A percentile compares a stretch with the other conserved stretches of the same genome.
These are phyloP conservation scores for Hygrophoropsis aurantiaca DNA, from an alignment of 768 basidiomycete genomes.

Conservation along the genomic window DNA sequence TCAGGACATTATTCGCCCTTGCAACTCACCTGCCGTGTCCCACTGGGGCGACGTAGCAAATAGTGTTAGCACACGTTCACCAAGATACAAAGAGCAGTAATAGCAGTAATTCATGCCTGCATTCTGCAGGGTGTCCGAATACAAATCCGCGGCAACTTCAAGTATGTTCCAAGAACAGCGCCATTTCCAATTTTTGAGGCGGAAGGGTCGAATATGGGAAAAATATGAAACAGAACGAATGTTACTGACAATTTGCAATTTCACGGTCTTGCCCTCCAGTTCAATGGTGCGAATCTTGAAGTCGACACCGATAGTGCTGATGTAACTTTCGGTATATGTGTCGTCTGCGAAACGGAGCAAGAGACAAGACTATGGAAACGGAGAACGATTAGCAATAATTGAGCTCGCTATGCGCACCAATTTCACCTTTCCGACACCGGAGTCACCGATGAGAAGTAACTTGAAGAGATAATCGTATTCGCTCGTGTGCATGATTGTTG, in stretches of 20 bases:
- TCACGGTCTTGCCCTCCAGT: slow-evolving; percentile 96
- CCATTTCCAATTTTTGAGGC: neutral
- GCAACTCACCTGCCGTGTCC: slow-evolving; percentile 86
- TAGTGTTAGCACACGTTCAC: slow-evolving; percentile 28
- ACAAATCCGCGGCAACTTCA: neutral
- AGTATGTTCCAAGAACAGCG: neutral
- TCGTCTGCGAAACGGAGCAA: slow-evolving; percentile 94
- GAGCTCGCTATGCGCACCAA: slow-evolving; percentile 12
- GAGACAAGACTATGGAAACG: slow-evolving; percentile 75
- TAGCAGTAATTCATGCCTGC: no score
- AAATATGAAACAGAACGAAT: slow-evolving; percentile 6
- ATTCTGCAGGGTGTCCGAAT: neutral
- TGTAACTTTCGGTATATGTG: slow-evolving; percentile 96
- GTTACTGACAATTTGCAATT: slow-evolving; percentile 90
- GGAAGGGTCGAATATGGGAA: neutral
- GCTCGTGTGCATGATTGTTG: slow-evolving; percentile 75
- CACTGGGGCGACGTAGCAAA: slow-evolving; percentile 46
- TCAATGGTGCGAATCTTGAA: slow-evolving; percentile 99
- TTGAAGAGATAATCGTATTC: slow-evolving; percentile 97
- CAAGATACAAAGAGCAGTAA: neutral
- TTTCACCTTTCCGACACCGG: slow-evolving; percentile 89
- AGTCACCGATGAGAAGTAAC: slow-evolving; percentile 92
- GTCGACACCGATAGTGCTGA: slow-evolving; percentile 97
- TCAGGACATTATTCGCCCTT: slow-evolving; percentile 3
- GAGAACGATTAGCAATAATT: slow-evolving; percentile 22